Conservation (phyloP, 164 flowering plant species). For the Magnolia kwangsiensis region DNA sequence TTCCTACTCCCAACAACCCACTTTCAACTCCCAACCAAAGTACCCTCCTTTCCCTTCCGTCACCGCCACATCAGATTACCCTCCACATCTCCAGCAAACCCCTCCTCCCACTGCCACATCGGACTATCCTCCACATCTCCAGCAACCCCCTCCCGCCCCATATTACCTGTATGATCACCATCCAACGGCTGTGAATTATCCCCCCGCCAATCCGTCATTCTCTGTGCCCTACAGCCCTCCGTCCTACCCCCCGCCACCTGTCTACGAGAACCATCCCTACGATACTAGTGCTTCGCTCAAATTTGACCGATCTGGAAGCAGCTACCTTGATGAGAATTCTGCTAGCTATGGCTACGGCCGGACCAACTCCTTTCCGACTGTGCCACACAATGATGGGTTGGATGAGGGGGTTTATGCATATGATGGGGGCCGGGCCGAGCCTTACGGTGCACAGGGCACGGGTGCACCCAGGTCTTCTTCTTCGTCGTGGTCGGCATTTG, state of each 20-base stretch:
- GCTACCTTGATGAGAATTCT: conserved; percentile 39
- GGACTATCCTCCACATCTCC: not conserved
- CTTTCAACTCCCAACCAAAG: conserved; percentile 1
- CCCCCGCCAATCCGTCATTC: conserved; percentile 11
- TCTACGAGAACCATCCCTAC: conserved; percentile 33
- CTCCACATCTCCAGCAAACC: not conserved
- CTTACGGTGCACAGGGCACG: conserved; percentile 86
- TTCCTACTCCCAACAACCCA: conserved; percentile 21
- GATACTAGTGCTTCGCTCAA: conserved; percentile 37
- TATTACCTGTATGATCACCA: conserved; percentile 37
- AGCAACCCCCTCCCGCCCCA: conserved; percentile 2
- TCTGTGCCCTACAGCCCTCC: not conserved
- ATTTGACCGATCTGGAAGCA: conserved; percentile 7
- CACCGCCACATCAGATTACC: conserved; percentile 9
- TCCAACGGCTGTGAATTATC: conserved; percentile 32
- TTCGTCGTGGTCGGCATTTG: conserved; percentile 59
- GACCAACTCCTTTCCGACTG: conserved; percentile 28
- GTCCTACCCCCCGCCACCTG: conserved; percentile 23
- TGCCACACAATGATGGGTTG: conserved; percentile 3
- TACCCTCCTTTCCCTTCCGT: conserved; percentile 20
- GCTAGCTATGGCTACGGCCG: conserved; percentile 12
- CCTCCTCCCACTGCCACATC: conserved; percentile 14
- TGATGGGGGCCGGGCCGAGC: conserved; percentile 67
- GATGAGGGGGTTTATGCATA: conserved; percentile 85
- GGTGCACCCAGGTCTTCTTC: conserved; percentile 47